Evolutionary conservation across 202 grass and related monocot genomes (phyloP), one percentile per base, ranked within the genome.

Genomic region (Setaria italica): DNA sequence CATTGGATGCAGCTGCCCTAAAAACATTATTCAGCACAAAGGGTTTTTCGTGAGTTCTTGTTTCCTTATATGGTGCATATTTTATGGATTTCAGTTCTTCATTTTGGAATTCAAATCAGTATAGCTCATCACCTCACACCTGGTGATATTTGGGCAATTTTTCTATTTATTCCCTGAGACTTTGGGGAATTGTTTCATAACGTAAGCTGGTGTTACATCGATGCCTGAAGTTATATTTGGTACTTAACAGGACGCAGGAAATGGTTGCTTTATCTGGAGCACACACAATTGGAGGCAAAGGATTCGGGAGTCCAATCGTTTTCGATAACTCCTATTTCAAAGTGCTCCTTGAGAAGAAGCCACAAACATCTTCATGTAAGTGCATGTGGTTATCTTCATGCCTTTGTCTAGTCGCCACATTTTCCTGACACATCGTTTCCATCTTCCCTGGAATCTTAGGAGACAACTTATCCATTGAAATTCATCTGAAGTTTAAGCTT

Each of bases 271-370:
- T 99, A 84, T 99, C 93, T 72, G 93, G 93, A 82, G 93, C 96
- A 67, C 93, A 95, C 90, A 95, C 91, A 83, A 91, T 99, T 70
- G 96, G 96, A 70, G 85, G 89, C 33, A 95, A 99, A 86, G 96
- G 96, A 48, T 99, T 99, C 12, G 90, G 91, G 66, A 91, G 82
- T 77, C 93, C 96, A 69, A 68, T 63, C 85, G 9, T 77, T 77
- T 99, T 99, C 50, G 86, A 96, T 51, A 96, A 99, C 66, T 47
- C 90, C 53, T 99, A 96, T 70, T 99, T 86, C 80, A 94, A 90
- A 55, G 93, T 96, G 87, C 91, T 95, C 35, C 90, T 99, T 32
- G 90, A 95, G 65, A 94, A 95, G 82, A 96, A 99, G 78, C 90
- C 96, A 66, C 91, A 84, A 67, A 64, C 79, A 14, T 90, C 91